Evolutionary conservation across 2,329 filamentous ascomycete genomes (phyloP).

Genomic region (Myrmaecium sp.): DNA sequence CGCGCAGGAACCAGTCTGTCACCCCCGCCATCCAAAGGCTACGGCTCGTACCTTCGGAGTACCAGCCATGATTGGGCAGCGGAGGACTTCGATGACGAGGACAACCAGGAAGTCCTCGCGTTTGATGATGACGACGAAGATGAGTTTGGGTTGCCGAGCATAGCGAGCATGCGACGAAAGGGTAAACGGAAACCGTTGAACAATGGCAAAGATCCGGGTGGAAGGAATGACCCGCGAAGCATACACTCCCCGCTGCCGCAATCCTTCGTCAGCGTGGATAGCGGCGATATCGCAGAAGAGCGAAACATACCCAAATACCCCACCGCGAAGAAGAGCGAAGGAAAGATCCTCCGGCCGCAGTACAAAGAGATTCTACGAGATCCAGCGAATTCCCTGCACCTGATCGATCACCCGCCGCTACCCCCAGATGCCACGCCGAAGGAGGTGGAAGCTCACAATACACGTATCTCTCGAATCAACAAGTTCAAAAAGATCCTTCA

Average conservation of each 20-base stretch:
- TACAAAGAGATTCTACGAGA: conserved; percentile 84
- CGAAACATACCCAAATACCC: conserved; percentile 70
- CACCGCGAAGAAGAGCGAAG: conserved; percentile 73
- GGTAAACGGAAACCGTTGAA: conserved; percentile 28
- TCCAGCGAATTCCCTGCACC: conserved; percentile 84
- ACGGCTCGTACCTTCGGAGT: conserved; percentile 65
- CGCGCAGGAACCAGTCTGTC: conserved; percentile 34
- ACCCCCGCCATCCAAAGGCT: conserved; percentile 51
- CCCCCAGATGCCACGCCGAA: conserved; percentile 61
- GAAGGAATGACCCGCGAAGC: conserved; percentile 5
- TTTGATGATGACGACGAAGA: conserved; percentile 81
- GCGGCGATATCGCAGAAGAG: conserved; percentile 87
- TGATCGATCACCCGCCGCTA: conserved; percentile 73
- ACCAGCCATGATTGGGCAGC: conserved; percentile 71
- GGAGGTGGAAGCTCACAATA: conserved; percentile 70
- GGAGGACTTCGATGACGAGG: conserved; percentile 45
- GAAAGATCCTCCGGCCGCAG: conserved; percentile 89
- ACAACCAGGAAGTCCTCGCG: conserved; percentile 53
- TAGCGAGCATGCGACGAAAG: conserved; percentile 78
- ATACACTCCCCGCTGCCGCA: too few species aligned
- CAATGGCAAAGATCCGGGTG: conserved; percentile 29
- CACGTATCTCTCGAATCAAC: conserved; percentile 84
- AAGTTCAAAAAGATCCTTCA: conserved; percentile 96
- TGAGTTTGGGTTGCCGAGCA: conserved; percentile 84
- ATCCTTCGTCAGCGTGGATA: conserved; percentile 41